Base-by-base conservation (phyloP, 108 stramenopile species). In the Ochromonas danica region DNA sequence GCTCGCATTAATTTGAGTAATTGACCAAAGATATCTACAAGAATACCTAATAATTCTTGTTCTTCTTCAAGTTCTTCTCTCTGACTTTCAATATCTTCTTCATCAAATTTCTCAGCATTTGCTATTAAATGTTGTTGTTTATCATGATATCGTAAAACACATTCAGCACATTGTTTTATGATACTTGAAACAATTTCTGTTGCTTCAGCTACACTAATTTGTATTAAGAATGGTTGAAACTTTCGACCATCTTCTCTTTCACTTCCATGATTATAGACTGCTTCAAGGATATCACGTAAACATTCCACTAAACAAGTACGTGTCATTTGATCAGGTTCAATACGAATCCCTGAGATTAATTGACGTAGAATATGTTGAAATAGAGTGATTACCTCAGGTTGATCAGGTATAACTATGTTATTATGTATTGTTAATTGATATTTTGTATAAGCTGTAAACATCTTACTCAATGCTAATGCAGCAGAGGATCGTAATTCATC, bases 11-110 rank as follows among this genome's bases (percentile, higher is more conserved):
- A 60, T 36, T 75, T 75, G 51, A 75, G 25, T 6, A 75, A 42
- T 33, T 75, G 72, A 28, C 72, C 72, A 38, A 75, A 27, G 17
- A 33, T 14, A 42, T 75, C 72, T 28, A 42, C 72, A 6, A 75
- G 40, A 28, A 27, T 6, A 57, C 6, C 28, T 25, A 75, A 27
- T 22, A 75, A 60, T 41, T 75, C 72, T 42, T 75, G 14, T 33
- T 75, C 72, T 36, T 75, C 31, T 14, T 27, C 72, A 36, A 75
- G 10, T 27, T 27, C 72, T 10, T n/a, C 72, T 17, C 17, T 31
- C 10, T 14, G 3, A 27, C 27, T 33, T 33, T 36, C 72, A 10
- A 6, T 6, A 36, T 75, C 72, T 60, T 75, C 72, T 27, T 17
- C 45, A 41, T 75, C 72, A 28, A 14, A 41, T 42, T 10, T 33